Evolutionary conservation across 176 grass and related monocot species (phyloP).

Genomic region (Phyllostachys edulis): DNA sequence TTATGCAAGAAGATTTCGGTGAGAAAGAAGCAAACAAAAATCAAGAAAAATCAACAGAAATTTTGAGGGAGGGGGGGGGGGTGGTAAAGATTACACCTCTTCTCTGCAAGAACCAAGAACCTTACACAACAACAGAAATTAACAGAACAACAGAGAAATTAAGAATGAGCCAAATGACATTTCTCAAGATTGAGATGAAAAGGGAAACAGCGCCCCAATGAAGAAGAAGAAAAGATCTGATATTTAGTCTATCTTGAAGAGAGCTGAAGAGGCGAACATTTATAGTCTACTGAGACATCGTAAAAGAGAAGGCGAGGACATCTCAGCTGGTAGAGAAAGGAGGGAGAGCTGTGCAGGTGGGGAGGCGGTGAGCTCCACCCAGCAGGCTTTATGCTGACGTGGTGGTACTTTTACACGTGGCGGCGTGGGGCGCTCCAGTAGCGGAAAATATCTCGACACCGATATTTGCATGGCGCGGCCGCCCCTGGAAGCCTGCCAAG

Average conservation of each 20-base stretch:
- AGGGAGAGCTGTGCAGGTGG: neutral
- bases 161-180: neutral
- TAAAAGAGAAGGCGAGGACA: neutral
- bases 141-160: neutral
- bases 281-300: neutral
- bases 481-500: neutral
- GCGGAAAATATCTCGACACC: slow-evolving; percentile 30
- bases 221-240: neutral
- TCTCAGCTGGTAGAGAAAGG: neutral
- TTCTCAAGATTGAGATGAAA: neutral
- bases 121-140: neutral
- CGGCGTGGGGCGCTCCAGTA: neutral
- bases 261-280: neutral
- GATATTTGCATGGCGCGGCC: slow-evolving; percentile 27
- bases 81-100: neutral
- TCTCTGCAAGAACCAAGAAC: slow-evolving; percentile 8
- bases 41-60: neutral
- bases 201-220: neutral
- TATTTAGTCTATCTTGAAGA: neutral
- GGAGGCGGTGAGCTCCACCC: neutral
- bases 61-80: too few species aligned
- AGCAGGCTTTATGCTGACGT: slow-evolving; percentile 36
- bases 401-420: slow-evolving; percentile 48
- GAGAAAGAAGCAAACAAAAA: neutral
- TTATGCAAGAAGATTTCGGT: neutral